Evolutionary conservation across 345 rosid genomes (phyloP), one percentile per base, ranked within the genome.

Genomic region (Murraya koenigii): DNA sequence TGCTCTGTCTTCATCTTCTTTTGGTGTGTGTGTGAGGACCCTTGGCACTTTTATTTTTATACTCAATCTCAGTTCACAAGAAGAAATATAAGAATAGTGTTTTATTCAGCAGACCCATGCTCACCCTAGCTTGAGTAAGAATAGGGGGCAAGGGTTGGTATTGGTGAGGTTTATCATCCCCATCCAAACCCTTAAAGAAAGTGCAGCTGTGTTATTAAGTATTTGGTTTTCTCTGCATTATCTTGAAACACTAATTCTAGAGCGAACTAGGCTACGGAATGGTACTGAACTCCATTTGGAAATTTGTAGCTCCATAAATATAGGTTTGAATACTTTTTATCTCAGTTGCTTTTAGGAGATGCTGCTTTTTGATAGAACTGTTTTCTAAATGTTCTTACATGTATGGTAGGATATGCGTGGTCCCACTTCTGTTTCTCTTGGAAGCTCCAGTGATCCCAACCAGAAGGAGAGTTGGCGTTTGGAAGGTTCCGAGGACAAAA

Each of bases 391-490:
- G 26, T 59, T 33, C 54, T 23, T 71, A 60, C 41, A 13, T 77
- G 33, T 70, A 25, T 80, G 22, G 36, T 84, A 91, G 95, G 93
- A 91, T 44, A 41, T 69, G 23, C 90, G 92, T 33, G 69, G 82
- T 38, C 84, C 88, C 66, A 80, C 77, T 76, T 80, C 86, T 33
- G 54, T 52, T 22, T 70, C 87, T 26, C 76, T 55, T 79, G 93
- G 91, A 55, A 88, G 79, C 77, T 66, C 80, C 15, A 63, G 64
- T 77, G 93, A 90, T 74, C 82, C 83, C 26, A 85, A 69, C 77
- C 88, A 74, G 80, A 91, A 91, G 84, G 96, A 91, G 66, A 80
- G 77, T 52, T 88, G 92, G 92, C 91, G 91, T 65, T 82, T 88
- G 81, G 96, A 91, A 82, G 92, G 88, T 74, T 78, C 89, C 47